Base-by-base conservation (phyloP, 345 rosid genomes). In the Pugionium dolabratum region DNA sequence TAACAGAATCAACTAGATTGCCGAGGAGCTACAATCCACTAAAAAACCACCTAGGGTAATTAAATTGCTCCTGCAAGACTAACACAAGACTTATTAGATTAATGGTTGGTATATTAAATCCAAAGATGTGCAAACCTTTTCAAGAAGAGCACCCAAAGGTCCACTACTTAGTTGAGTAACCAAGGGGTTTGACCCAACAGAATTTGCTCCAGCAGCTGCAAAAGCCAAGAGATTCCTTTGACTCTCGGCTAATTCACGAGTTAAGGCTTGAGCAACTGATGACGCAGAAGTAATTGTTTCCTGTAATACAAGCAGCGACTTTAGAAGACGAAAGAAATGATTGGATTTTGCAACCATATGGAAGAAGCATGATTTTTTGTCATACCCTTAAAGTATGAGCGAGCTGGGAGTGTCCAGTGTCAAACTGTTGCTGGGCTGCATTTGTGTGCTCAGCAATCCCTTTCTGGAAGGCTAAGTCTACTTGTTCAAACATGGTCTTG, bases 401-500 rank as follows among this genome's bases (percentile, higher is more conserved):
- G 60, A 93, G 68, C 10, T 88, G 81, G 65, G 96, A 86, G 72
- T 84, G 84, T 26, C 82, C 66, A 62, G 90, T 77, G 49, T 90
- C 96, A 42, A 85, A 79, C 3, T 83, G 88, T 71, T 88, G 96
- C 76, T 82, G 84, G 47, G 89, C 84, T 47, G 95, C 83, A 53
- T 73, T 73, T 74, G 86, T 83, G 81, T 88, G 96, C 69, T 90
- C 91, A 11, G 71, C 60, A 66, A 93, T 79, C 76, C 95, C 97
- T 74, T 82, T 86, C 78, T 82, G 91, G 59, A 93, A 90, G 28
- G 95, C 70, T 31, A 87, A 67, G 80, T 93, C 94, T 1, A 93
- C 81, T 82, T 93, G 97, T 48, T 84, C 96, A 79, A 93, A 93
- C 96, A 90, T 84, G 37, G 87, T 80, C 80, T 83, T 86, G 81